Evolutionary conservation across 352 stramenopile genomes (phyloP).

Genomic region (Halophytophthora polymorphica): DNA sequence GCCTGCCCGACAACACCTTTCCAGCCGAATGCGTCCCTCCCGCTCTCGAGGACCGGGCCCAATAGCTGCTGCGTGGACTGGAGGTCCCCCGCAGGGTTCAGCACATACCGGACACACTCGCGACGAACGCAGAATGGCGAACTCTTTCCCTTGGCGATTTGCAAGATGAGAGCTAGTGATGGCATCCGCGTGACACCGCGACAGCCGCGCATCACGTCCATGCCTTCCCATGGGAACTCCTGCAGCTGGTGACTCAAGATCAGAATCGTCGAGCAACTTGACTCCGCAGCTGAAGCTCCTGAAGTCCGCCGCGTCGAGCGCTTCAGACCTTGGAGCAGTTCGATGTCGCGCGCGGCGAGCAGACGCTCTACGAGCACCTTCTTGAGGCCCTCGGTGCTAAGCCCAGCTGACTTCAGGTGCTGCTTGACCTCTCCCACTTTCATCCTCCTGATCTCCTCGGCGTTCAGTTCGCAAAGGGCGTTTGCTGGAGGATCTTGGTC

Average conservation of each 20-base stretch:
- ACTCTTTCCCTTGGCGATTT: slow-evolving; percentile 19
- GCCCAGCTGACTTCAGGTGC: slow-evolving; percentile 21
- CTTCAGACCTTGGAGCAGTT: slow-evolving; percentile 4
- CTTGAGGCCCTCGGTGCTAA: slow-evolving; percentile 44
- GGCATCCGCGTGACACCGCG: slow-evolving; percentile 68
- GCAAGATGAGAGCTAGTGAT: slow-evolving; percentile 57
- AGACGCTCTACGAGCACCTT: slow-evolving; percentile 48
- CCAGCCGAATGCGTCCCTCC: slow-evolving; percentile 37
- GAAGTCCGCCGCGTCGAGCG: neutral
- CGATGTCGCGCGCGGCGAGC: slow-evolving; percentile 25
- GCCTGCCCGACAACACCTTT: slow-evolving; percentile 42
- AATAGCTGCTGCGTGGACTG: slow-evolving; percentile 60
- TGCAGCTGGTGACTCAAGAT: slow-evolving; percentile 62
- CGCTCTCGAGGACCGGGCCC: slow-evolving; percentile 45
- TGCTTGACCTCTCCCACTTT: slow-evolving; percentile 46
- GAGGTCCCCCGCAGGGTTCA: slow-evolving; percentile 78
- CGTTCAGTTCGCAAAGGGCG: slow-evolving; percentile 21
- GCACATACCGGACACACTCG: slow-evolving; percentile 46
- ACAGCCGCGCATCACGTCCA: slow-evolving; percentile 46
- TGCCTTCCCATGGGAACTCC: slow-evolving; percentile 80
- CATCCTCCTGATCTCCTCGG: slow-evolving; percentile 34
- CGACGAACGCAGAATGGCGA: slow-evolving; percentile 15
- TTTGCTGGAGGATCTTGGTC: neutral
- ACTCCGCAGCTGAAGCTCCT: neutral
- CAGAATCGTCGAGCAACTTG: slow-evolving; percentile 42